Evolutionary conservation across 2,329 filamentous ascomycete genomes (phyloP).

Genomic region (Cryphonectria carpinicola): DNA sequence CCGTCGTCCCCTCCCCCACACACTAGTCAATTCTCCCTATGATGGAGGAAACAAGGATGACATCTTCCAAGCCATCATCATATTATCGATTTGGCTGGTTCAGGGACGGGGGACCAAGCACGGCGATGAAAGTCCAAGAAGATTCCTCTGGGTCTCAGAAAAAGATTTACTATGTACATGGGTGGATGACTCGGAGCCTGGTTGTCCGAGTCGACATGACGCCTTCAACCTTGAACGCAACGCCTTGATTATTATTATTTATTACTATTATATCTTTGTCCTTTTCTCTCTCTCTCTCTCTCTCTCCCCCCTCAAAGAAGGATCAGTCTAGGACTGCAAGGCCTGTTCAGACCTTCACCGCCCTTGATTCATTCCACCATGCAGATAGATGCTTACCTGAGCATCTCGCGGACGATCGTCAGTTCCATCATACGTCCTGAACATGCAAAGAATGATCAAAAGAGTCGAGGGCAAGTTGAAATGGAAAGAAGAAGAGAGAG

Average conservation of each 20-base stretch:
- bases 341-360: not conserved
- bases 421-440: not conserved
- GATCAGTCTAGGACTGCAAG: not conserved
- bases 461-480: not conserved
- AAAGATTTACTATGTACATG: not conserved
- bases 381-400: not conserved
- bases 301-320: not conserved
- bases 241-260: not conserved
- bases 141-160: not conserved
- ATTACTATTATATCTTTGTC: not conserved
- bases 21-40: no score
- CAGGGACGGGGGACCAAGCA: no score
- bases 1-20: no score
- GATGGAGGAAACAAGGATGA: no score
- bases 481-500: no score
- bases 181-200: not conserved
- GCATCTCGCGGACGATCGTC: not conserved
- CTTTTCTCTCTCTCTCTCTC: no score
- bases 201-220: conserved; percentile 1
- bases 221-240: not conserved
- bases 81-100: no score
- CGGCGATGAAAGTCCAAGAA: not conserved
- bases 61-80: no score
- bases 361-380: not conserved
- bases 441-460: not conserved